A percentile compares a stretch with the other conserved stretches of the same genome.
These are phyloP conservation scores for Isoetes taiwanensis DNA, from an alignment of 75 land plant genomes.

Conservation along the genomic window DNA sequence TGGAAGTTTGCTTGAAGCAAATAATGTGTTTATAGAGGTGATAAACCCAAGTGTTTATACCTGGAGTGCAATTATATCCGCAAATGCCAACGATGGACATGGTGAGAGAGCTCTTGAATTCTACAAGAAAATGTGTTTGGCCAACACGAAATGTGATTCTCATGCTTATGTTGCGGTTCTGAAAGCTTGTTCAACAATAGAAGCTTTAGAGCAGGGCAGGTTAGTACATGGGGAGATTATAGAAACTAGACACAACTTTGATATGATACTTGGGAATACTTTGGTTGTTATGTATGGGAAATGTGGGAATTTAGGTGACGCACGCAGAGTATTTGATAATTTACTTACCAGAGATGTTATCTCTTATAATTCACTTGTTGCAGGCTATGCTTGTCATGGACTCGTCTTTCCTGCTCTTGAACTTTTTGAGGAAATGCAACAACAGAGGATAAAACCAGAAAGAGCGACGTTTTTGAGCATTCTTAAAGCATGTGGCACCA, in stretches of 20 bases:
- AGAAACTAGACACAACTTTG: conserved; percentile 18
- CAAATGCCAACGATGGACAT: conserved; percentile 21
- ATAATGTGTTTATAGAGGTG: conserved; percentile 25
- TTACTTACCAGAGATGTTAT: conserved; percentile 23
- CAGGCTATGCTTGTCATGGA: conserved; percentile 41
- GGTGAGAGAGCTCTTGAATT: conserved; percentile 27
- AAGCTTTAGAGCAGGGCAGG: conserved; percentile 31
- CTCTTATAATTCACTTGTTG: conserved; percentile 57
- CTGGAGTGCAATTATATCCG: conserved; percentile 55
- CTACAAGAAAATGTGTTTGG: conserved; percentile 26
- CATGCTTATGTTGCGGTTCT: conserved; percentile 39
- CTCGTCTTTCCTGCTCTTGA: conserved; percentile 33
- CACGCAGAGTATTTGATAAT: conserved; percentile 29
- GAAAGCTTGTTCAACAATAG: conserved; percentile 35
- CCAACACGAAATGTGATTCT: conserved; percentile 24
- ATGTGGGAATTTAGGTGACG: conserved; percentile 41
- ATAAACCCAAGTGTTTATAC: conserved; percentile 25
- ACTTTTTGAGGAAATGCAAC: conserved; percentile 34
- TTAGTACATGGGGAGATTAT: conserved; percentile 32
- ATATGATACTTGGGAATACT: conserved; percentile 25
- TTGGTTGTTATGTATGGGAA: conserved; percentile 69
- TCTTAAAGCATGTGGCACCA: conserved; percentile 48
- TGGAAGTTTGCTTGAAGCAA: conserved; percentile 31
- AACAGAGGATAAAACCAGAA: conserved; percentile 21
- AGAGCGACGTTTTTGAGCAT: conserved; percentile 46